Percentiles rank a stretch among this genome's conserved stretches.
phyloP scores from a whole-genome alignment of 306 rosid species.

The Pyrus bretschneideri region DNA sequence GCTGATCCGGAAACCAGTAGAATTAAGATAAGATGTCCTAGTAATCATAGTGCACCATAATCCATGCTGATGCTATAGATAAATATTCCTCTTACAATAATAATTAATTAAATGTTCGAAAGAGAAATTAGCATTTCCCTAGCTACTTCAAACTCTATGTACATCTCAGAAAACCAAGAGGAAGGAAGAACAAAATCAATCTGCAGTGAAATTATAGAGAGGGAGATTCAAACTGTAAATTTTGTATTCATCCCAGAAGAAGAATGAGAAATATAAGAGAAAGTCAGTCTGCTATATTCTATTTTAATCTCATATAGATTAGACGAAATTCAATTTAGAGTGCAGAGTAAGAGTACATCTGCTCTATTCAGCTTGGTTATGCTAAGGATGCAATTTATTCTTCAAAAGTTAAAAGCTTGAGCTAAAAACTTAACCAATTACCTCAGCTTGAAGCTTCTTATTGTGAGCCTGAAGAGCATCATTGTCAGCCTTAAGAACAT shows the following conservation, averaged over 20 bases:
- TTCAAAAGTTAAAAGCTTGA: neutral
- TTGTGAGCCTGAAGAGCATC: constrained; percentile 71
- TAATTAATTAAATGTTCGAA: neutral
- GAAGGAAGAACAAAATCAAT: neutral
- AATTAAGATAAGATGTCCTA: constrained; percentile 17
- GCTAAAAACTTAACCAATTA: constrained; percentile 5
- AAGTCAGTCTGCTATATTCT: no score
- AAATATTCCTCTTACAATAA: neutral
- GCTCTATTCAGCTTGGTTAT: neutral
- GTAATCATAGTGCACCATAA: constrained; percentile 23
- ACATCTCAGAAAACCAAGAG: neutral
- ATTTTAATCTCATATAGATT: no score
- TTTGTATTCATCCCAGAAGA: neutral
- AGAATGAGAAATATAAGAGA: neutral
- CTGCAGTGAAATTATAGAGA: neutral
- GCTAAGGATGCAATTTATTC: neutral
- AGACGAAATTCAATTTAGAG: neutral
- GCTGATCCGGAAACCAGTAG: constrained; percentile 17
- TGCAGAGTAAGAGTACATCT: neutral
- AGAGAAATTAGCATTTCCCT: neutral
- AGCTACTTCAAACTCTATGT: neutral
- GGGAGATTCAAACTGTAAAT: neutral
- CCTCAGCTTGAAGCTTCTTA: constrained; percentile 72
- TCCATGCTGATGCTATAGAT: neutral
- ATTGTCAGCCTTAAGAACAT: constrained; percentile 66